Evolutionary conservation across 2,329 filamentous ascomycete genomes (phyloP), one percentile per base, ranked within the genome.

Genomic region (Exophiala alcalophila): DNA sequence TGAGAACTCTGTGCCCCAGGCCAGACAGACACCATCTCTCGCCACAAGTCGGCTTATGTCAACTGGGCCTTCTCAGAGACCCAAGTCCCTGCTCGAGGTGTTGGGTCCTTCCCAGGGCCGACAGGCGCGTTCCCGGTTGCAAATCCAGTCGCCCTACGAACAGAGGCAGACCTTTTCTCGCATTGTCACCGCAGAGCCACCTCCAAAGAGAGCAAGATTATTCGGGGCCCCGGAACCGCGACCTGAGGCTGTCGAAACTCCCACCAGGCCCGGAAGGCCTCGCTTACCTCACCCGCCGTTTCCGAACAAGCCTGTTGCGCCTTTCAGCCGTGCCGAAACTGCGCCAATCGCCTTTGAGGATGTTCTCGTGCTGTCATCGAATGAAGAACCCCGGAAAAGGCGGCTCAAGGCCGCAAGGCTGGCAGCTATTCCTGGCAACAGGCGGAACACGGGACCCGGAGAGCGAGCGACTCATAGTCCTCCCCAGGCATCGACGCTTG

Each of bases 61-160:
- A 30, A 63, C 68, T 15, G 66, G 69, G 16, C 59, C 74, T n/a
- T 44, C 58, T 46, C 58, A 71, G 26, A 73, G 72, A 31, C 76
- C 77, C 19, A 77, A 76, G 52, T 76, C 80, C 3, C 61, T 84
- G 21, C 80, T 80, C 53, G 72, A 80, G 35, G 56, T 88, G 10
- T 71, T 89, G 19, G 82, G 81, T 1, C 80, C 78, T 1, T 78
- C 78, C 8, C 81, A 74, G 40, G 77, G 81, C 0, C 75, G 78
- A 6, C 72, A 80, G 55, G 80, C 80, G 0, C 81, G 81, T 56
- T 75, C 82, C 2, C 52, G 70, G 2, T 58, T 82, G 3, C 73
- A 78, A 0, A 64, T 59, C 5, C 73, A 74, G 38, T 86, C 84
- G 1, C 84, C 84, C 0, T 87, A 79, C 49, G 83, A 88, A 51